Evolutionary conservation across 2,329 filamentous ascomycete species (phyloP).

Genomic region (Trichoderma afroharzianum): DNA sequence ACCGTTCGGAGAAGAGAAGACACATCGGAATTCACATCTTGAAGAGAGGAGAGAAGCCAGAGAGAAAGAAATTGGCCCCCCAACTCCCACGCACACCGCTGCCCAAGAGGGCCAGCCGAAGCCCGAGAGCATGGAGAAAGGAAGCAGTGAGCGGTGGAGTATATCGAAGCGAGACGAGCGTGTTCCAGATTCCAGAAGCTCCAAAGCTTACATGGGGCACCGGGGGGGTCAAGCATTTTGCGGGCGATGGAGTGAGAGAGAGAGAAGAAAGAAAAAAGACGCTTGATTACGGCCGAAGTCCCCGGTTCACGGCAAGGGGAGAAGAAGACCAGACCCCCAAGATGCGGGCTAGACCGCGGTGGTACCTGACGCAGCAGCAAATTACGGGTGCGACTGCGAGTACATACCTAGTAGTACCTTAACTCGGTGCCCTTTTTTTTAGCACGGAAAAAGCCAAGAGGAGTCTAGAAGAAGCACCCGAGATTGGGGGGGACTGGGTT

Average conservation of each 20-base stretch:
- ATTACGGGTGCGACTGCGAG: neutral
- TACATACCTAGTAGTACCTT: neutral
- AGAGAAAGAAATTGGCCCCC: neutral
- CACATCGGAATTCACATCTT: neutral
- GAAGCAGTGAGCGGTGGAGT: neutral
- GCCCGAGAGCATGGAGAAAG: neutral
- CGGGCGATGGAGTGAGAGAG: neutral
- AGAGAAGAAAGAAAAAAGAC: neutral
- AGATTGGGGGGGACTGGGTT: neutral
- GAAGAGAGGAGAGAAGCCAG: neutral
- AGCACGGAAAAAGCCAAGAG: neutral
- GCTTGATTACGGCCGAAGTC: constrained; percentile 5
- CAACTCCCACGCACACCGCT: neutral
- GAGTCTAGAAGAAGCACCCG: neutral
- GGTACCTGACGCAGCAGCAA: neutral
- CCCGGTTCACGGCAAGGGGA: neutral
- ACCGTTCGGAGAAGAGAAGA: neutral
- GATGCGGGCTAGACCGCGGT: neutral
- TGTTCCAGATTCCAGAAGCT: constrained; percentile 8
- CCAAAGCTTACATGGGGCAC: neutral
- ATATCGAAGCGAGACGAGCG: neutral
- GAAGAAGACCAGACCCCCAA: neutral
- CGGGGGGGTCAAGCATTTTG: neutral
- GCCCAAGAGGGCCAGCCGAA: neutral
- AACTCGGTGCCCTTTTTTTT: neutral